These are phyloP conservation scores for Hemileccinum rubropunctum DNA, from an alignment of 768 basidiomycete genomes.

Conservation along the genomic window DNA sequence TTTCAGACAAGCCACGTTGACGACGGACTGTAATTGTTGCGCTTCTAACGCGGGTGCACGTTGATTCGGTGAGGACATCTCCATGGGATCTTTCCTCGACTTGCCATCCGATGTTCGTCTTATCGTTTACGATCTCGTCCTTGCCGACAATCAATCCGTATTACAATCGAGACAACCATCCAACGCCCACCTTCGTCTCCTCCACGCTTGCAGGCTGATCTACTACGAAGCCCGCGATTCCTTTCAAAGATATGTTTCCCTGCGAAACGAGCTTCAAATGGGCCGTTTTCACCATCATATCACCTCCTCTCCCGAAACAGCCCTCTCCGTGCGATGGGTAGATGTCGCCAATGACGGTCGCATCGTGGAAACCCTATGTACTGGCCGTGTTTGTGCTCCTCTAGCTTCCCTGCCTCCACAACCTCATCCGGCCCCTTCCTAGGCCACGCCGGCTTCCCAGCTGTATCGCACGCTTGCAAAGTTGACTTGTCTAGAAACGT, in stretches of 20 bases:
- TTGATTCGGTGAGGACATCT: slow-evolving; percentile 24
- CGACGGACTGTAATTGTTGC: slow-evolving; percentile 23
- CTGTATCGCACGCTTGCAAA: slow-evolving; percentile 30
- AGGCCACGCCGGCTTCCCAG: slow-evolving; percentile 29
- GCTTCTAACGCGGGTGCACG: slow-evolving; percentile 34
- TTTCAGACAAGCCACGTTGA: slow-evolving; percentile 28
- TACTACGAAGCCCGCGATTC: slow-evolving; percentile 29
- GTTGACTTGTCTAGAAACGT: slow-evolving; percentile 23
- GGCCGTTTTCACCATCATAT: slow-evolving; percentile 22
- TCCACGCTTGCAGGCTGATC: slow-evolving; percentile 32
- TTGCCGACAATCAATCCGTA: slow-evolving; percentile 25
- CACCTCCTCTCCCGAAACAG: slow-evolving; percentile 16
- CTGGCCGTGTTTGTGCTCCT: slow-evolving; percentile 14
- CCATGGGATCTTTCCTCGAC: slow-evolving; percentile 17
- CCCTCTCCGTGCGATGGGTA: slow-evolving; percentile 28
- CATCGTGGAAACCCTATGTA: no score
- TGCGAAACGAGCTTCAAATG: slow-evolving; percentile 39
- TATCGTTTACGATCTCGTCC: slow-evolving; percentile 31
- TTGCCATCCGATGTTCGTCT: slow-evolving; percentile 37
- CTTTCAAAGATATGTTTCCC: slow-evolving; percentile 35
- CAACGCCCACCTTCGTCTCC: slow-evolving; percentile 34
- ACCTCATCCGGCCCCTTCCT: slow-evolving; percentile 3
- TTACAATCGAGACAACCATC: slow-evolving; percentile 28
- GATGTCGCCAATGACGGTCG: slow-evolving; percentile 24
- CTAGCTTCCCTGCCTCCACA: slow-evolving; percentile 1